These are phyloP conservation scores for Colletotrichum caudatum DNA, from an alignment of 2,329 filamentous ascomycete species.

Conservation along the genomic window DNA sequence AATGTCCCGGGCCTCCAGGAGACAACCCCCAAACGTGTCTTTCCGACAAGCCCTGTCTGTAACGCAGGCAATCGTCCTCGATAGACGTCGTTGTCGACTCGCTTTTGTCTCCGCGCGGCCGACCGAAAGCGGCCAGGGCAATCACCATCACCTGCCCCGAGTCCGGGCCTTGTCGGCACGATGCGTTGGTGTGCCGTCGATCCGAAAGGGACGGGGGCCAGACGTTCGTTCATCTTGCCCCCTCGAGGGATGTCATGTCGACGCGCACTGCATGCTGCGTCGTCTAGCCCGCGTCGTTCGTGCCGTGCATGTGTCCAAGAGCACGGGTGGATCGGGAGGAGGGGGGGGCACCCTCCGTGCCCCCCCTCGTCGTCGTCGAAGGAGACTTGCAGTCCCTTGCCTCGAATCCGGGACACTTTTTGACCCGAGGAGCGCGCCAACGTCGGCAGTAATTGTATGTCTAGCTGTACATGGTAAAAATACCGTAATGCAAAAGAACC, in stretches of 20 bases:
- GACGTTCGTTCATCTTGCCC: background rate
- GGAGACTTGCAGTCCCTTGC: background rate
- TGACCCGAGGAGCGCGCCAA: background rate
- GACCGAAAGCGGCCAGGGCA: no score
- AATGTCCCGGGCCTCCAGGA: no score
- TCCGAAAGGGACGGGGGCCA: background rate
- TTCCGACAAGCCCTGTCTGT: background rate
- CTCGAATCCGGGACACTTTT: background rate
- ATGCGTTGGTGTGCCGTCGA: background rate
- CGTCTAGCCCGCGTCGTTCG: background rate
- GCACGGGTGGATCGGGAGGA: no score
- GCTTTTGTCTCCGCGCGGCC: background rate
- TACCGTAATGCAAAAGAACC: conserved; percentile 1
- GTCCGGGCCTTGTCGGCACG: background rate
- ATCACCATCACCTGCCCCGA: background rate
- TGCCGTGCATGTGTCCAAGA: background rate
- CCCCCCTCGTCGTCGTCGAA: background rate
- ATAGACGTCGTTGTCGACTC: background rate
- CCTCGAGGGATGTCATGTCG: background rate
- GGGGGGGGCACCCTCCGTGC: background rate
- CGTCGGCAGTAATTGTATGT: background rate
- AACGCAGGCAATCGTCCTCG: no score
- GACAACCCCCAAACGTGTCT: background rate
- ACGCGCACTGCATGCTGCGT: no score
- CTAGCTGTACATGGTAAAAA: conserved; percentile 20